phyloP scores from a whole-genome alignment of 805 yeast genomes.

The Hanseniaspora vineae region DNA sequence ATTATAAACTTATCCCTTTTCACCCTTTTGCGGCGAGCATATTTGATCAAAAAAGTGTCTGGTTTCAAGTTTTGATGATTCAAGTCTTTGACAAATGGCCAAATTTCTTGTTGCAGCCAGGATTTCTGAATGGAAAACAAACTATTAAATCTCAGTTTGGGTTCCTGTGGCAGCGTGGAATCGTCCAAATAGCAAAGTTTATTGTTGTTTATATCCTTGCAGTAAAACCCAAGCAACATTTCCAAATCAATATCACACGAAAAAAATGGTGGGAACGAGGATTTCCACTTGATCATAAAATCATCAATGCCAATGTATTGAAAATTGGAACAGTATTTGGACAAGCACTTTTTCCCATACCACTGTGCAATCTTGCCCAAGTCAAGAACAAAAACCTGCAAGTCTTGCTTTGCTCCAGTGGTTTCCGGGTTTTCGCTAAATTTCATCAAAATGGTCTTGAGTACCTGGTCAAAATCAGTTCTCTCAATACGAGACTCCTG shows the following conservation, averaged over 20 bases:
- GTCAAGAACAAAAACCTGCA: conserved; percentile 27
- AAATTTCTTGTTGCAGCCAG: conserved; percentile 53
- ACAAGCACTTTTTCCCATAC: conserved; percentile 48
- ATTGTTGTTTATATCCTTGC: conserved; percentile 29
- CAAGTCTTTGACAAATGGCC: conserved; percentile 50
- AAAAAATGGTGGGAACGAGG: conserved; percentile 49
- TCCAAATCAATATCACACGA: conserved; percentile 44
- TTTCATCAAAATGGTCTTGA: conserved; percentile 6
- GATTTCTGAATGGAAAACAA: conserved; percentile 40
- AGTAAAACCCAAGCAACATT: conserved; percentile 43
- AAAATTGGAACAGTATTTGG: conserved; percentile 21
- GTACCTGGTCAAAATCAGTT: not conserved
- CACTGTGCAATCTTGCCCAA: conserved; percentile 35
- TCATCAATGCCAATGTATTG: conserved; percentile 30
- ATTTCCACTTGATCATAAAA: conserved; percentile 50
- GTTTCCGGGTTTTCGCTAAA: not conserved
- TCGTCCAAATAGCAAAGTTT: conserved; percentile 42
- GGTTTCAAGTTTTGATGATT: conserved; percentile 39
- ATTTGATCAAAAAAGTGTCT: conserved; percentile 50
- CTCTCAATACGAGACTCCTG: too few relatives aligned
- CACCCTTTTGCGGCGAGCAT: conserved; percentile 38
- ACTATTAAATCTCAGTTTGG: conserved; percentile 34
- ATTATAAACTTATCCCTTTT: conserved; percentile 31
- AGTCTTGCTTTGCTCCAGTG: too few relatives aligned
- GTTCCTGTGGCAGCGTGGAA: conserved; percentile 34